These are phyloP conservation scores for Crithidia mellificae DNA, from an alignment of 208 protist species.

Conservation along the genomic window DNA sequence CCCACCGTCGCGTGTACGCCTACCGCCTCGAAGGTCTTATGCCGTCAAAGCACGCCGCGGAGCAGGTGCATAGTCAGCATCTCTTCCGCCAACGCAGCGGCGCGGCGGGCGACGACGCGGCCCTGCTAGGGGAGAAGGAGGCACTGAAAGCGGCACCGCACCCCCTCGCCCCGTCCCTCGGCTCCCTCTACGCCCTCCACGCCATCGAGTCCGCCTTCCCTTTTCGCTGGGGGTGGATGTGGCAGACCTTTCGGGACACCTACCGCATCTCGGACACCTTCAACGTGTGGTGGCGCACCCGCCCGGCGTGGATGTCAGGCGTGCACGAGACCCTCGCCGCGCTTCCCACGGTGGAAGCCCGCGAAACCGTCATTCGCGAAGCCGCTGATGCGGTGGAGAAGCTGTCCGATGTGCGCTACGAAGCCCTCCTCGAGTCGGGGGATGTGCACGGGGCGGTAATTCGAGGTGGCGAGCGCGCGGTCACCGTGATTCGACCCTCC, in stretches of 20 bases:
- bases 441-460: slow-evolving; percentile 14
- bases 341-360: neutral
- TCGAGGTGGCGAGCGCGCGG: neutral
- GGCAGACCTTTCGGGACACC: slow-evolving; percentile 27
- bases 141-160: neutral
- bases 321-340: neutral
- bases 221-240: slow-evolving; percentile 20
- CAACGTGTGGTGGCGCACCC: slow-evolving; percentile 25
- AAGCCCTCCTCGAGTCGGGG: slow-evolving; percentile 1
- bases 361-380: slow-evolving; percentile 4
- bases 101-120: neutral
- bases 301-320: slow-evolving; percentile 18
- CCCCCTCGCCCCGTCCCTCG: slow-evolving; percentile 14
- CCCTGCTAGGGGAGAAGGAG: neutral
- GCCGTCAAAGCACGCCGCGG: slow-evolving; percentile 22
- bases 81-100: neutral
- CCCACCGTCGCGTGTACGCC: slow-evolving; percentile 16
- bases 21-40: slow-evolving; percentile 28
- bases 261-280: slow-evolving; percentile 36
- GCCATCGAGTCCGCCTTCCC: slow-evolving; percentile 25
- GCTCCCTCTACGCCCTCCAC: slow-evolving; percentile 37
- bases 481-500: neutral
- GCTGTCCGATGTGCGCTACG: slow-evolving; percentile 15
- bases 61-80: slow-evolving; percentile 17
- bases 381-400: slow-evolving; percentile 10